These are phyloP conservation scores for Heliamphora pulchella DNA, from an alignment of 179 eudicot genomes.

Conservation along the genomic window DNA sequence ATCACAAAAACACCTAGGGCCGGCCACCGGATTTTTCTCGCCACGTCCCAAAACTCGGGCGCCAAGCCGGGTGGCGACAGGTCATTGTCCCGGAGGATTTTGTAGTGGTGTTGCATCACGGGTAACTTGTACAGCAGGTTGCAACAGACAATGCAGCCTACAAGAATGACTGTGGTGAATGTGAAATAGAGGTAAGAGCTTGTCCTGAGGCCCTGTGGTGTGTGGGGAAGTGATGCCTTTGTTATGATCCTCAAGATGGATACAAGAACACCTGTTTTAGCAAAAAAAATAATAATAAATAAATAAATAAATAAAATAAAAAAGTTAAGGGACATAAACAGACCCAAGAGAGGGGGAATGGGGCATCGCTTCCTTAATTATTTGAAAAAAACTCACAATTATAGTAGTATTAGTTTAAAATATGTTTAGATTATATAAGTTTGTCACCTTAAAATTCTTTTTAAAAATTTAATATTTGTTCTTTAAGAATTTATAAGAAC, in stretches of 20 bases:
- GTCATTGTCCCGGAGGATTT: conserved; percentile 20
- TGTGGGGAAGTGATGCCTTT: conserved; percentile 70
- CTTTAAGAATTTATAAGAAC: too few relatives aligned
- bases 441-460: too few relatives aligned
- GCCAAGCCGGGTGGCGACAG: background rate
- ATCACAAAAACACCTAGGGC: conserved; percentile 49
- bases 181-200: conserved; percentile 71
- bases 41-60: conserved; percentile 37
- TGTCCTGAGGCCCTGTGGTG: conserved; percentile 51
- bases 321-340: too few relatives aligned
- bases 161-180: conserved; percentile 39
- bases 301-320: too few relatives aligned
- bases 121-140: conserved; percentile 54
- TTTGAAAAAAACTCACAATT: too few relatives aligned
- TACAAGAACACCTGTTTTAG: conserved; percentile 55
- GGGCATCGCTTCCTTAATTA: too few relatives aligned
- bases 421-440: too few relatives aligned
- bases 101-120: conserved; percentile 56
- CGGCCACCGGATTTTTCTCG: conserved; percentile 48
- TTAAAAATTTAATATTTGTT: too few relatives aligned
- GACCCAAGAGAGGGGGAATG: too few relatives aligned
- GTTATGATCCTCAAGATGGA: conserved; percentile 65
- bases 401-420: too few relatives aligned
- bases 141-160: conserved; percentile 57
- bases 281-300: background rate